Evolutionary conservation across 768 basidiomycete species (phyloP).

Genomic region (Lactifluus volemus): DNA sequence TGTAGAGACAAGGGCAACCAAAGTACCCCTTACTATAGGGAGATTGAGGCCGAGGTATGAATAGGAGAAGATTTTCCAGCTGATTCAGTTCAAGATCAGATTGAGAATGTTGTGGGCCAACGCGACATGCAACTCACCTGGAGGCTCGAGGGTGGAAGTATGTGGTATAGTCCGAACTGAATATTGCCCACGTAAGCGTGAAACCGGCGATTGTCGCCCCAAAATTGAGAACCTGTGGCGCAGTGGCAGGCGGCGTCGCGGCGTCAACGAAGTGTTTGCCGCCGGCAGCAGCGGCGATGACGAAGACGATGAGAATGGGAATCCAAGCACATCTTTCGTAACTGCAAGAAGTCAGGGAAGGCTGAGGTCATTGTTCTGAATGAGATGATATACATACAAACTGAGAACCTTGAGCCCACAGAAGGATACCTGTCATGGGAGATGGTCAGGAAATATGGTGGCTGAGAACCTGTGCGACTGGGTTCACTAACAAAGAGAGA

Average conservation of each 20-base stretch:
- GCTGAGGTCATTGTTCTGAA: neutral
- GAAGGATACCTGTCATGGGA: conserved; percentile 42
- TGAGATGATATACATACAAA: conserved; percentile 29
- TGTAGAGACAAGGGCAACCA: neutral
- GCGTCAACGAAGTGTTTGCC: conserved; percentile 55
- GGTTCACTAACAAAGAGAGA: conserved; percentile 41
- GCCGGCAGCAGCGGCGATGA: conserved; percentile 65
- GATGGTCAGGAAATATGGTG: neutral
- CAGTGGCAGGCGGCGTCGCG: conserved; percentile 44
- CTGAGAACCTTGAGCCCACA: conserved; percentile 58
- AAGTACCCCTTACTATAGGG: conserved; percentile 40
- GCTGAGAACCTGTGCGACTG: neutral
- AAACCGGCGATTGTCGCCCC: conserved; percentile 67
- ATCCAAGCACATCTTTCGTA: conserved; percentile 74
- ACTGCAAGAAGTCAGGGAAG: conserved; percentile 29
- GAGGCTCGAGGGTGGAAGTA: conserved; percentile 55
- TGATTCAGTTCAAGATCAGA: conserved; percentile 20
- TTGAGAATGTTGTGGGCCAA: neutral
- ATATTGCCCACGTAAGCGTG: conserved; percentile 49
- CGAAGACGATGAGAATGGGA: conserved; percentile 63
- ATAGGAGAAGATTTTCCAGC: conserved; percentile 53
- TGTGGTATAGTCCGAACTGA: conserved; percentile 67
- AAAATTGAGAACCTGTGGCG: conserved; percentile 49
- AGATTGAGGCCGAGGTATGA: conserved; percentile 56
- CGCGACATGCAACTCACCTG: conserved; percentile 31